Evolutionary conservation across 2,329 filamentous ascomycete genomes (phyloP), one percentile per base, ranked within the genome.

Genomic region (Monosporascus sp.): DNA sequence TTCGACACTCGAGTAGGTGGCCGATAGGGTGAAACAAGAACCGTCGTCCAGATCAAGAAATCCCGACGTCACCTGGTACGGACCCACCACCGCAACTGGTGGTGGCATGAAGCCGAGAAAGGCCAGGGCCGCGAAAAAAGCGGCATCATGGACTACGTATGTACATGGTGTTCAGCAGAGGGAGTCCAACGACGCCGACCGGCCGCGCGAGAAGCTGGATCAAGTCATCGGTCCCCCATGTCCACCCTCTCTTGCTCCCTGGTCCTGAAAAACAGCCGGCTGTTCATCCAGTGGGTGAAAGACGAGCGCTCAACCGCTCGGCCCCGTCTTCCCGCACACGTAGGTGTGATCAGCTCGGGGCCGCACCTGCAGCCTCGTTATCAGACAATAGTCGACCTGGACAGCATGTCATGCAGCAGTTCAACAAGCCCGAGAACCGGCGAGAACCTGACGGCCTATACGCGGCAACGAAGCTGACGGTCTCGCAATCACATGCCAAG

Each of bases 201-300:
- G 46, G 7, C 15, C n/a, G 6, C 8, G 74, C 72, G 79, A 82
- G 49, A 69, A 74, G 50, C 78, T 73, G 3, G 59, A 85, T 17
- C 81, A 85, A 63, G 77, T 84, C 60, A 85, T 85, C 60, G 72
- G 76, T 2, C 85, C 2, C 82, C 80, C 24, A 85, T 79, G 0
- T 70, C 73, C 9, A 71, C 84, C 0, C 68, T 85, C 27, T 11
- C 27, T 9, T 11, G 27, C 27, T 27, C 25, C 1, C 27, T 27
- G 27, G 27, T 11, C 27, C 27, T 3, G 6, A 25, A 25, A 25
- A 6, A 5, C 24, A 77, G 72, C 1, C 56, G 83, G 2, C 65
- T 82, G 0, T 14, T 25, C 24, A 67, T 81, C 3, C 76, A 75
- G 0, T 74, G 75, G 54, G 63, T 81, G 41, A 66, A 62, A 41